A percentile compares a stretch with the other conserved stretches of the same genome.
Evolutionary conservation across 2,329 filamentous ascomycete genomes (phyloP).

Genomic region (Pseudomassariella vexata): DNA sequence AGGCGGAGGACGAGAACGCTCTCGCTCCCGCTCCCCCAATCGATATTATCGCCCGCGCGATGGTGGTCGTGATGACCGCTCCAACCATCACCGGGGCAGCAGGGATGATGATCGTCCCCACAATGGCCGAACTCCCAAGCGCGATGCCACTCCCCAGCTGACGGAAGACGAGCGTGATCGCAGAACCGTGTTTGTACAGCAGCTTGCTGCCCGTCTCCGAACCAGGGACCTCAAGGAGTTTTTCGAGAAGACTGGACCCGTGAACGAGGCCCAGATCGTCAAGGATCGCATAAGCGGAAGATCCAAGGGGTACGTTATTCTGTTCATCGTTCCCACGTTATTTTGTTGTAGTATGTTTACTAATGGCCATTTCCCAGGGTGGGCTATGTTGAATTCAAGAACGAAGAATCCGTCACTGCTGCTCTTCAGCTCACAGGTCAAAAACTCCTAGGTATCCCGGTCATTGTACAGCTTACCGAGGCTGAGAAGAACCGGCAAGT

Average conservation of each 20-base stretch:
- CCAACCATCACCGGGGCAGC: constrained; percentile 48
- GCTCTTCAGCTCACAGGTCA: constrained; percentile 98
- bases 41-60: constrained; percentile 52
- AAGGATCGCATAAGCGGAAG: constrained; percentile 95
- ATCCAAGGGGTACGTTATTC: constrained; percentile 78
- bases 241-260: constrained; percentile 89
- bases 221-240: constrained; percentile 91
- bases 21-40: constrained; percentile 68
- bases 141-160: constrained; percentile 61
- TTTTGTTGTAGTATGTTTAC: constrained; percentile 13
- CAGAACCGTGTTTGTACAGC: constrained; percentile 96
- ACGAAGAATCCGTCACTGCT: constrained; percentile 86
- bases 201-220: constrained; percentile 87
- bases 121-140: constrained; percentile 28
- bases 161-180: constrained; percentile 96
- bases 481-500: constrained; percentile 99
- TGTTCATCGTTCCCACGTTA: neutral
- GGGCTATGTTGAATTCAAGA: constrained; percentile 98
- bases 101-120: constrained; percentile 42
- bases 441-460: constrained; percentile 95
- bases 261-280: constrained; percentile 97
- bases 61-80: constrained; percentile 41
- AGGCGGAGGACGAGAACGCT: constrained; percentile 52
- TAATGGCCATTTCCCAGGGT: constrained; percentile 61
- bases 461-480: constrained; percentile 97